Percentiles rank a stretch among this genome's conserved stretches.
These are phyloP conservation scores for Pachysandra terminalis DNA, from an alignment of 164 flowering plant genomes.

Conservation along the genomic window DNA sequence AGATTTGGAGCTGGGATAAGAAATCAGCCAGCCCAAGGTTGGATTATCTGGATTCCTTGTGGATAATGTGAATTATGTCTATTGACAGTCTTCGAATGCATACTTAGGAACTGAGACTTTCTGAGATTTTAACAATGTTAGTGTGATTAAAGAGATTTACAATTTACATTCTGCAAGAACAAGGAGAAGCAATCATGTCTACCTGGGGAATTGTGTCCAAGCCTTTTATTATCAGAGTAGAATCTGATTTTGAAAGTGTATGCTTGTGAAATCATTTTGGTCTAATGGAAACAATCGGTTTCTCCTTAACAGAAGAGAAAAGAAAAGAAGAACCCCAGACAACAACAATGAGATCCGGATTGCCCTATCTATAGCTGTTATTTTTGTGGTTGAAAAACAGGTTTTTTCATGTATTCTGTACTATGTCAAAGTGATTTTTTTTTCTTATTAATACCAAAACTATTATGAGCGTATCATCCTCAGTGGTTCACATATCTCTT, in stretches of 20 bases:
- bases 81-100: too few relatives aligned
- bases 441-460: too few relatives aligned
- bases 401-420: not conserved
- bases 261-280: not conserved
- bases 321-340: too few relatives aligned
- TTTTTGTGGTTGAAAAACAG: not conserved
- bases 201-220: not conserved
- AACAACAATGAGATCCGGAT: too few relatives aligned
- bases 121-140: not conserved
- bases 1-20: too few relatives aligned
- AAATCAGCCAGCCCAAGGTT: too few relatives aligned
- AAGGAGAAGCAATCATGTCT: not conserved
- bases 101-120: not conserved
- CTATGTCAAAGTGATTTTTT: too few relatives aligned
- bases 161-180: not conserved
- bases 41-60: too few relatives aligned
- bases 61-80: too few relatives aligned
- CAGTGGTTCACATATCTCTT: not conserved
- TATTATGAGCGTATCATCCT: not conserved
- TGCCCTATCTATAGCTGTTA: too few relatives aligned
- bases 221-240: not conserved
- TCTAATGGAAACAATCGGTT: too few relatives aligned
- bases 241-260: not conserved
- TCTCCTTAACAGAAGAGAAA: too few relatives aligned
- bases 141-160: not conserved